phyloP scores from a whole-genome alignment of 73 alveolate genomes.

The Tetrahymena elliotti region DNA sequence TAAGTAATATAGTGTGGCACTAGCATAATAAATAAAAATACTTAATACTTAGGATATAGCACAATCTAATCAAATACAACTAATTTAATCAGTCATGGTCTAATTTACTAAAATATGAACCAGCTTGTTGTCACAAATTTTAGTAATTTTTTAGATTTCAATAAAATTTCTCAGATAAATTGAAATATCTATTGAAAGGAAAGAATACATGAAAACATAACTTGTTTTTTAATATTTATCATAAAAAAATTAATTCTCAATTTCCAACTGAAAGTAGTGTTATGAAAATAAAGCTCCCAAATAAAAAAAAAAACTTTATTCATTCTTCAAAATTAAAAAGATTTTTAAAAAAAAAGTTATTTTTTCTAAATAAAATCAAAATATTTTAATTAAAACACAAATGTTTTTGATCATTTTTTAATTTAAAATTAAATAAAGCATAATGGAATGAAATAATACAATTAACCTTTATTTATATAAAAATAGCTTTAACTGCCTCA shows the following conservation, averaged over 20 bases:
- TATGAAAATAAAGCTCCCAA: no score
- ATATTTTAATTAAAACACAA: no score
- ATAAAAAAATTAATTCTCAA: no score
- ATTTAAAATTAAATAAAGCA: no score
- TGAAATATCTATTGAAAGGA: neutral
- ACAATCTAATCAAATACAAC: neutral
- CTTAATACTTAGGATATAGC: neutral
- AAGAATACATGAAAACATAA: no score
- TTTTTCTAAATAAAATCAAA: no score
- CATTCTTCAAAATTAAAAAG: no score
- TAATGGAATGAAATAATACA: neutral
- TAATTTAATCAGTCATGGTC: neutral
- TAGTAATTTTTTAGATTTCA: neutral
- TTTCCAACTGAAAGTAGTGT: no score
- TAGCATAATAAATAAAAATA: neutral
- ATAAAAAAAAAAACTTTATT: no score
- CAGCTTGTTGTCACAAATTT: neutral
- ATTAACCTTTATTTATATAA: neutral
- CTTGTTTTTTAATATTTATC: no score
- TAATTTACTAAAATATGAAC: neutral
- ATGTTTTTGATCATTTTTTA: no score
- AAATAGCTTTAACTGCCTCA: neutral
- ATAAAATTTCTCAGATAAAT: neutral
- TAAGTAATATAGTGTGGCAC: neutral
- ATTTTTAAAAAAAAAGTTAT: no score